These are phyloP conservation scores for Leptodontidium sp. DNA, from an alignment of 2,329 filamentous ascomycete genomes.

Conservation along the genomic window DNA sequence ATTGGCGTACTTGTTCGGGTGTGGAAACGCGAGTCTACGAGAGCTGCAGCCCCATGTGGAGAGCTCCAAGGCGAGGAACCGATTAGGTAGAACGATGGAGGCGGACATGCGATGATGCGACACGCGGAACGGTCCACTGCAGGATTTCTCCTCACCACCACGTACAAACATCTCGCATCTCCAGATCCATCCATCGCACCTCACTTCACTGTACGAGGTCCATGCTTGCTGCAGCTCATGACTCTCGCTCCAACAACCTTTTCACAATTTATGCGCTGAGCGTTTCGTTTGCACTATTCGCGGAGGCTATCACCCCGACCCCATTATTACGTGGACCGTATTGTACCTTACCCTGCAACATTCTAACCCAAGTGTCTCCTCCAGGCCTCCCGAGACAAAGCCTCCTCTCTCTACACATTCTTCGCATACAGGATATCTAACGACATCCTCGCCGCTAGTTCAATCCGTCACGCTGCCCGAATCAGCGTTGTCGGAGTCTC, in stretches of 20 bases:
- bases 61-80: conserved; percentile 24
- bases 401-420: conserved; percentile 64
- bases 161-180: conserved; percentile 1
- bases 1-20: conserved; percentile 1
- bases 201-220: conserved; percentile 11
- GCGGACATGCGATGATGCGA: conserved; percentile 7
- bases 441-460: conserved; percentile 72
- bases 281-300: conserved; percentile 30
- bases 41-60: conserved; percentile 11
- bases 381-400: conserved; percentile 50
- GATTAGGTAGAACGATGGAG: conserved; percentile 3
- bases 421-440: conserved; percentile 73
- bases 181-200: neutral
- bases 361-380: conserved; percentile 34
- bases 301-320: conserved; percentile 23
- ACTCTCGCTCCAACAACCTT: conserved; percentile 19
- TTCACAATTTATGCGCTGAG: conserved; percentile 23
- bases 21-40: conserved; percentile 2
- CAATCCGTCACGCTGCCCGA: conserved; percentile 63
- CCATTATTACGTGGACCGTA: conserved; percentile 32
- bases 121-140: conserved; percentile 3
- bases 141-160: conserved; percentile 28
- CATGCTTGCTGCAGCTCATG: conserved; percentile 27
- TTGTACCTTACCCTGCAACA: conserved; percentile 21
- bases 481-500: conserved; percentile 44